Conservation (phyloP, 2,329 filamentous ascomycete genomes). For the Aspergillus candidus region DNA sequence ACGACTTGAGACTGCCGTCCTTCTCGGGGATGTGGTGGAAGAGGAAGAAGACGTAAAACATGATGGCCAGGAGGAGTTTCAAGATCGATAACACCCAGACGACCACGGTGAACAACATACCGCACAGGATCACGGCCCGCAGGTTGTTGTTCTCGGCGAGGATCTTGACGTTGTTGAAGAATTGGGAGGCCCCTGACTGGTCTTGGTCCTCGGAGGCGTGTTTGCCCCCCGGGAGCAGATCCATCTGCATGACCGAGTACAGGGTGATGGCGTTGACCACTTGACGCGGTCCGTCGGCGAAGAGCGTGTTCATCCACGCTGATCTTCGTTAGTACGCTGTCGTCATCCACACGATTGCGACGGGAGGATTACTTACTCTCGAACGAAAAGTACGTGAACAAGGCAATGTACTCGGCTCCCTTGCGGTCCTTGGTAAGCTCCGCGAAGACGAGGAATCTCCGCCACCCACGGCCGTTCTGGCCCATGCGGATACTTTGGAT, state of each 20-base stretch:
- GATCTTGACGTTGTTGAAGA: conserved; percentile 73
- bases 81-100: conserved; percentile 82
- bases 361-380: conserved; percentile 41
- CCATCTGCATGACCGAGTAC: conserved; percentile 71
- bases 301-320: conserved; percentile 82
- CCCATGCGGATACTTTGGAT: conserved; percentile 76
- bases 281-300: conserved; percentile 89
- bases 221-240: conserved; percentile 59
- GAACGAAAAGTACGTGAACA: conserved; percentile 84
- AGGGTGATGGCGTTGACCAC: conserved; percentile 85
- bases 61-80: conserved; percentile 62
- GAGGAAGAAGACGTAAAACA: conserved; percentile 83
- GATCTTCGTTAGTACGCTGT: conserved; percentile 16
- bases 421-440: conserved; percentile 88
- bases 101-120: conserved; percentile 87
- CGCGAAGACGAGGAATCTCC: conserved; percentile 85
- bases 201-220: conserved; percentile 48
- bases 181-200: conserved; percentile 61
- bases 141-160: conserved; percentile 68
- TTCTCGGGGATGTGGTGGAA: conserved; percentile 83
- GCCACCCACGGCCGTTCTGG: conserved; percentile 67
- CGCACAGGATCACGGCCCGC: conserved; percentile 75
- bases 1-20: conserved; percentile 74
- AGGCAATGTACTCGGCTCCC: conserved; percentile 79
- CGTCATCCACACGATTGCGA: neutral